Evolutionary conservation across 2,329 filamentous ascomycete species (phyloP).

Genomic region (Coniochaeta sp.): DNA sequence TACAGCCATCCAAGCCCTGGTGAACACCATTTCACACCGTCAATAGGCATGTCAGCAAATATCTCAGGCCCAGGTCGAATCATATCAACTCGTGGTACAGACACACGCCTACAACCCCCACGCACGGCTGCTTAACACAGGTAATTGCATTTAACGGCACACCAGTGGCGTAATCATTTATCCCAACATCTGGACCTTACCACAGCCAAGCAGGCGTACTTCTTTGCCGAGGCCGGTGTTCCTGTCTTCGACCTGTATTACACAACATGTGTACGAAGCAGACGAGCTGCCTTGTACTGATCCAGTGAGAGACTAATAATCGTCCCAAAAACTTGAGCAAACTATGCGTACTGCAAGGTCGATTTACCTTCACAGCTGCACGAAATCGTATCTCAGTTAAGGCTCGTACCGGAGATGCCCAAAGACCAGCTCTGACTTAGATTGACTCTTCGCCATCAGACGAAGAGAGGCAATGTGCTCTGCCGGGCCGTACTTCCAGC

Average conservation of each 20-base stretch:
- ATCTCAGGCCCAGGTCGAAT: not conserved
- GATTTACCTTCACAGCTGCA: not conserved
- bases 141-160: not conserved
- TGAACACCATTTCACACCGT: not conserved
- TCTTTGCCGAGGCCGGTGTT: not conserved
- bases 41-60: not conserved
- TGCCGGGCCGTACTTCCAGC: not conserved
- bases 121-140: too few species aligned
- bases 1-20: not conserved
- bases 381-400: not conserved
- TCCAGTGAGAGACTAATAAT: not conserved
- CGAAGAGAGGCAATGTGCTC: too few species aligned
- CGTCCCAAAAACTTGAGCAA: not conserved
- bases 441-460: too few species aligned
- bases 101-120: not conserved
- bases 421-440: too few species aligned
- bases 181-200: not conserved
- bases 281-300: not conserved
- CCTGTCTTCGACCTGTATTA: not conserved
- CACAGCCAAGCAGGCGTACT: not conserved
- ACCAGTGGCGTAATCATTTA: not conserved
- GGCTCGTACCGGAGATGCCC: too few species aligned
- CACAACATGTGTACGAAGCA: not conserved
- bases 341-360: not conserved
- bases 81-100: not conserved